A percentile compares a stretch with the other conserved stretches of the same genome.
Conservation (phyloP, 2,329 filamentous ascomycete genomes). For the Fusarium oxysporum region DNA sequence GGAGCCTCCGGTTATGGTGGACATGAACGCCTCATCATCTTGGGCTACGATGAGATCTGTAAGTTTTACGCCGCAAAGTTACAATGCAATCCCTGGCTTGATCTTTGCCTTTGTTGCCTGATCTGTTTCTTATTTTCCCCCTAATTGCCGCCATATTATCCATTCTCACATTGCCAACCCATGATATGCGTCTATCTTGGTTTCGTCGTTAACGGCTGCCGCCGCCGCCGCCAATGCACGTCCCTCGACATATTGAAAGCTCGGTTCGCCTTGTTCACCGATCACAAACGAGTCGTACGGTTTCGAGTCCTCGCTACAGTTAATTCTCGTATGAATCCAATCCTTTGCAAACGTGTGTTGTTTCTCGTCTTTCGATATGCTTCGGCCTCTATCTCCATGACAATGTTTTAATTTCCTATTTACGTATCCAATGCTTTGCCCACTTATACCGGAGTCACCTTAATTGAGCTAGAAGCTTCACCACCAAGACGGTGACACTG, state of each 20-base stretch:
- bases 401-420: slow-evolving; percentile 25
- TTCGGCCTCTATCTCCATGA: slow-evolving; percentile 18
- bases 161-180: slow-evolving; percentile 1
- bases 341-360: background rate
- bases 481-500: slow-evolving; percentile 28
- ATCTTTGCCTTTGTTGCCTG: slow-evolving; percentile 11
- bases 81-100: background rate
- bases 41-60: slow-evolving; percentile 25
- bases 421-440: slow-evolving; percentile 21
- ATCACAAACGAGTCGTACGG: slow-evolving; percentile 28
- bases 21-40: slow-evolving; percentile 2
- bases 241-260: slow-evolving; percentile 20
- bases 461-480: slow-evolving; percentile 37
- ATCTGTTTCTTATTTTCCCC: background rate
- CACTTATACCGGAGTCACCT: slow-evolving; percentile 38
- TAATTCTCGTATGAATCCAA: background rate
- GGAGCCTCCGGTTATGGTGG: slow-evolving; percentile 38
- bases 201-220: slow-evolving; percentile 21
- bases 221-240: slow-evolving; percentile 24
- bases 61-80: slow-evolving; percentile 2
- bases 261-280: slow-evolving; percentile 30
- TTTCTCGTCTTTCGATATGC: slow-evolving; percentile 20
- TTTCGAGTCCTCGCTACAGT: background rate
- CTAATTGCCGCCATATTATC: slow-evolving; percentile 22
- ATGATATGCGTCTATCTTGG: background rate